A percentile compares a stretch with the other conserved stretches of the same genome.
These are phyloP conservation scores for Coniella vitis DNA, from an alignment of 2,329 filamentous ascomycete genomes.

Conservation along the genomic window DNA sequence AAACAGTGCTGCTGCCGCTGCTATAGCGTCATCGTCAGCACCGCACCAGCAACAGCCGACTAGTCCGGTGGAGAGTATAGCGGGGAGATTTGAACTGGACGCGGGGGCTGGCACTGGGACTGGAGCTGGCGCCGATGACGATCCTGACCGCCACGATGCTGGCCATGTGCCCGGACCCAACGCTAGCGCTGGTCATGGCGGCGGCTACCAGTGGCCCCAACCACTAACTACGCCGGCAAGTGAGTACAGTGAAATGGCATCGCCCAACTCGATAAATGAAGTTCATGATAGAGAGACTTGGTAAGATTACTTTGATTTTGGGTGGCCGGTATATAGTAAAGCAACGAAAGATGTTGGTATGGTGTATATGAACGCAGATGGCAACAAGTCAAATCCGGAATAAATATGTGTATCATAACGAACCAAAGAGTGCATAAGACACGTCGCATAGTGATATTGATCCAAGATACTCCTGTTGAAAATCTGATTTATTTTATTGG, in stretches of 20 bases:
- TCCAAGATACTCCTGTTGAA: too few relatives aligned
- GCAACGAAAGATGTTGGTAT: too few relatives aligned
- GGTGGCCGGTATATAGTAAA: too few relatives aligned
- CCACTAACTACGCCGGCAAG: constrained; percentile 12
- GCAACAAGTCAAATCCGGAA: too few relatives aligned
- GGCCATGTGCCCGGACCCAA: too few relatives aligned
- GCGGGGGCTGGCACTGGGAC: constrained; percentile 20
- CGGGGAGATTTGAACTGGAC: constrained; percentile 38
- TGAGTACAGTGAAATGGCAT: constrained; percentile 13
- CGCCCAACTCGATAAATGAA: constrained; percentile 12
- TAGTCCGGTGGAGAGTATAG: constrained; percentile 21
- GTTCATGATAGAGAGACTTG: background rate
- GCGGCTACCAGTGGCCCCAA: background rate
- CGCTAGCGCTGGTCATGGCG: background rate
- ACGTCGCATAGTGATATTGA: too few relatives aligned
- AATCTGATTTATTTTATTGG: background rate
- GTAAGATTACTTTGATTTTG: background rate
- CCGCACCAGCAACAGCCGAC: constrained; percentile 15
- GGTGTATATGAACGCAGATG: too few relatives aligned
- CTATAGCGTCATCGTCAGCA: background rate
- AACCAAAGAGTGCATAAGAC: too few relatives aligned
- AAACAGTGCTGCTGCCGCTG: background rate
- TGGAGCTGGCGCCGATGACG: background rate
- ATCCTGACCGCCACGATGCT: background rate
- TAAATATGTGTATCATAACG: too few relatives aligned